Evolutionary conservation across 768 basidiomycete genomes (phyloP).

Genomic region (Rhizopogon salebrosus): DNA sequence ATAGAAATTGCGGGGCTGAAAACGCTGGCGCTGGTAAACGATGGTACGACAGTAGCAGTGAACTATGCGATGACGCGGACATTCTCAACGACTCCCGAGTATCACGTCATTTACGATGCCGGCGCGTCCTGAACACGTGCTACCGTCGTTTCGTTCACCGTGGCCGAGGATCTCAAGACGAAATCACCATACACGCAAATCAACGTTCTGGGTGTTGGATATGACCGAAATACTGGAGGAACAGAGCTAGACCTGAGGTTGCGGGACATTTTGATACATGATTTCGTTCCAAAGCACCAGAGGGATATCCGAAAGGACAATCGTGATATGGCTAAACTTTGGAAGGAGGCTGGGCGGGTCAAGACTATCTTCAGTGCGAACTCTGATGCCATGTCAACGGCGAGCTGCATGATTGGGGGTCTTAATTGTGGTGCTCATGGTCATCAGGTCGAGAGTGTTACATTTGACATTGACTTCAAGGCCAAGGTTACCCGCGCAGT

Average conservation of each 20-base stretch:
- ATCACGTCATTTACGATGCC: slow-evolving; percentile 92
- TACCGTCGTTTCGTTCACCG: slow-evolving; percentile 66
- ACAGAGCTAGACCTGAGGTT: slow-evolving; percentile 81
- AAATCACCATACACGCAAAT: slow-evolving; percentile 61
- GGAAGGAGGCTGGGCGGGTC: slow-evolving; percentile 89
- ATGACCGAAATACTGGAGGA: slow-evolving; percentile 71
- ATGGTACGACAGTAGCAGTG: slow-evolving; percentile 91
- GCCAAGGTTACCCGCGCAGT: slow-evolving; percentile 70
- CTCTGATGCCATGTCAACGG: slow-evolving; percentile 66
- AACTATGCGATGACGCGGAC: slow-evolving; percentile 97
- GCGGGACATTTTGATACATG: slow-evolving; percentile 71
- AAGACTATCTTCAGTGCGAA: slow-evolving; percentile 95
- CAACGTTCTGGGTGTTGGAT: slow-evolving; percentile 76
- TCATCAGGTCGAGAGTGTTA: slow-evolving; percentile 75
- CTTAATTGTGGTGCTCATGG: slow-evolving; percentile 3
- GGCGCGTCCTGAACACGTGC: slow-evolving; percentile 81
- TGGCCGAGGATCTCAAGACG: slow-evolving; percentile 42
- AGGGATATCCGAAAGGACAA: slow-evolving; percentile 67
- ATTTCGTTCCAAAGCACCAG: slow-evolving; percentile 69
- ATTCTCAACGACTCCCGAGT: slow-evolving; percentile 66
- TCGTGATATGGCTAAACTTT: slow-evolving; percentile 86
- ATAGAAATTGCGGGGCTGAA: slow-evolving; percentile 86
- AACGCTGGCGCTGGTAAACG: slow-evolving; percentile 81
- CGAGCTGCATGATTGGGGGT: slow-evolving; percentile 29
- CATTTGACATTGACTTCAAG: slow-evolving; percentile 88